Base-by-base conservation (phyloP, 164 flowering plant species). In the Liriodendron chinense region DNA sequence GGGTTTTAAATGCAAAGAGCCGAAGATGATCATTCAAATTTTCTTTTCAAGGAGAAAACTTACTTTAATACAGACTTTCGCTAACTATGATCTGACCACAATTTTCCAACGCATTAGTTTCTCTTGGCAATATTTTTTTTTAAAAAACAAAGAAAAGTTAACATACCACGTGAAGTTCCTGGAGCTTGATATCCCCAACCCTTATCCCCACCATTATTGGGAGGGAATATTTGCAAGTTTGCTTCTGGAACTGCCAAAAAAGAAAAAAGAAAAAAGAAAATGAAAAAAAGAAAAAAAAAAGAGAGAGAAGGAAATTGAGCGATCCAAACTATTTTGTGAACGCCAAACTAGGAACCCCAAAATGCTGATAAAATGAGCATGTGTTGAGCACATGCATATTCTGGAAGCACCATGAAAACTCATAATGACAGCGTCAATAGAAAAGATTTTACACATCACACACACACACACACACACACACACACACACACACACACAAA, bases 161-260 rank as follows among this genome's bases (percentile, higher is more conserved):
- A 2, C 85, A 79, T 89, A 94, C 98, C 98, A 81, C 72, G 82
- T 57, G 94, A 79, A 79, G 82, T 75, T 73, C 82, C 89, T 57
- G 88, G 78, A 75, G 88, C 77, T 78, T 90, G 97, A 83, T 95
- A 91, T 66, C 91, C 89, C 43, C 72, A 81, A 56, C 90, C 85
- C 47, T 74, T 78, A 43, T 74, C 85, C 63, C 89, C 87, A 66
- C 86, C 92, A 78, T 74, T 85, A 72, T 82, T 84, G 65, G 96
- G 96, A 61, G 98, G 98, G 80, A 92, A 92, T 78, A 78, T 88
- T 79, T 91, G 92, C 87, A 89, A 67, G 72, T 83, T 94, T 56
- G 94, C 93, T 75, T 78, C 90, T 61, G 97, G 90, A 34, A 59
- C 98, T 94, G 89, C 87, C 87, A 9, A 0, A 23, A 76, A 59